These are phyloP conservation scores for Scutellospora calospora DNA, from an alignment of 371 early-diverging fungal species.

Conservation along the genomic window DNA sequence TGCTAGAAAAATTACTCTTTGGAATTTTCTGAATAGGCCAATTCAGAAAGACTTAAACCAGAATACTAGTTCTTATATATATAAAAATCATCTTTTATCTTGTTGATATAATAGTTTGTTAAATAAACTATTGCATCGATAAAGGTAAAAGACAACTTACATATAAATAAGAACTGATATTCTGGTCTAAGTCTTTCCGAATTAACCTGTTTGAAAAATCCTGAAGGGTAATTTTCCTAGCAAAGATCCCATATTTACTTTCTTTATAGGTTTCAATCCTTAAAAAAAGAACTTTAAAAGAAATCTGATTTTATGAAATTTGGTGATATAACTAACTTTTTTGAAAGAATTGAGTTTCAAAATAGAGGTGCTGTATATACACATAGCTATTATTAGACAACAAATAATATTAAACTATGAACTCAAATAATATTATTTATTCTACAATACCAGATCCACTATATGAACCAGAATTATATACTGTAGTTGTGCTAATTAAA, in stretches of 20 bases:
- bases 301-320: not conserved
- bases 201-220: too few species aligned
- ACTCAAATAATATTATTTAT: not conserved
- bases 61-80: too few species aligned
- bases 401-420: constrained; percentile 2
- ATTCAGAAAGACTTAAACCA: too few species aligned
- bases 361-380: constrained; percentile 5
- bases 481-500: not conserved
- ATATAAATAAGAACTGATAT: too few species aligned
- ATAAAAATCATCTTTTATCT: too few species aligned
- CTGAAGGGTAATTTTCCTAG: too few species aligned
- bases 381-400: not conserved
- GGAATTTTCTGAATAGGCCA: too few species aligned
- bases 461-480: constrained; percentile 3
- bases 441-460: not conserved
- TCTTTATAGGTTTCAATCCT: not conserved
- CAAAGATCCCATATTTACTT: not conserved
- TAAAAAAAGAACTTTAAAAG: not conserved
- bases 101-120: too few species aligned
- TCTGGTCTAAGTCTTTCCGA: too few species aligned
- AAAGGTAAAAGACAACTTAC: too few species aligned
- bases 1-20: too few species aligned
- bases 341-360: constrained; percentile 10
- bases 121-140: too few species aligned
- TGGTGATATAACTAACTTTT: not conserved